These are phyloP conservation scores for Tolypocladium capitatum DNA, from an alignment of 2,329 filamentous ascomycete genomes.

Conservation along the genomic window DNA sequence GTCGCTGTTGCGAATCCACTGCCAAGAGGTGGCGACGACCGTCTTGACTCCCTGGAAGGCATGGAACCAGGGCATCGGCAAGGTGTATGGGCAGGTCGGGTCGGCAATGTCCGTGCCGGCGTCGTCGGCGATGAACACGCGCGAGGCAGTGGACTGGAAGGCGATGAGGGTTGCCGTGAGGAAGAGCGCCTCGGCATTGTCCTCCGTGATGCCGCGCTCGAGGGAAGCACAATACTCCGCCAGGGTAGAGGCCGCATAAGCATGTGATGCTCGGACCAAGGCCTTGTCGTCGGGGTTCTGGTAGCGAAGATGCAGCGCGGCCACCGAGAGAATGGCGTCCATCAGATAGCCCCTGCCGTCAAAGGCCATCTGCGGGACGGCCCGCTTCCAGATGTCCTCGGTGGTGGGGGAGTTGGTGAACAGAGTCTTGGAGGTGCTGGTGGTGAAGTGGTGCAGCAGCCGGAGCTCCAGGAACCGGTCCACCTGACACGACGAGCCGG, in stretches of 20 bases:
- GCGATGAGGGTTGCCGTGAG: constrained; percentile 50
- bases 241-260: constrained; percentile 51
- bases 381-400: constrained; percentile 45
- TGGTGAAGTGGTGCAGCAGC: constrained; percentile 52
- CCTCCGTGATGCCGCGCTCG: constrained; percentile 40
- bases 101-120: constrained; percentile 20
- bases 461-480: constrained; percentile 45
- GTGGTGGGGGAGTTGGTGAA: constrained; percentile 37
- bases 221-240: constrained; percentile 45
- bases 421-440: constrained; percentile 45
- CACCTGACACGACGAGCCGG: constrained; percentile 19
- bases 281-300: constrained; percentile 42
- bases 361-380: constrained; percentile 49
- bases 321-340: constrained; percentile 50
- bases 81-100: constrained; percentile 32
- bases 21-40: constrained; percentile 50
- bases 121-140: constrained; percentile 48
- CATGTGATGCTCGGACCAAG: constrained; percentile 48
- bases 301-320: constrained; percentile 48
- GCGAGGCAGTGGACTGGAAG: constrained; percentile 51
- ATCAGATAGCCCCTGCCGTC: constrained; percentile 43
- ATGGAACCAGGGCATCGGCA: constrained; percentile 54
- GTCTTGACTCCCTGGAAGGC: constrained; percentile 55
- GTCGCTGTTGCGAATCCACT: constrained; percentile 44
- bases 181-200: constrained; percentile 50